These are phyloP conservation scores for Ustilago nuda DNA, from an alignment of 1,284 basidiomycete genomes.

Conservation along the genomic window DNA sequence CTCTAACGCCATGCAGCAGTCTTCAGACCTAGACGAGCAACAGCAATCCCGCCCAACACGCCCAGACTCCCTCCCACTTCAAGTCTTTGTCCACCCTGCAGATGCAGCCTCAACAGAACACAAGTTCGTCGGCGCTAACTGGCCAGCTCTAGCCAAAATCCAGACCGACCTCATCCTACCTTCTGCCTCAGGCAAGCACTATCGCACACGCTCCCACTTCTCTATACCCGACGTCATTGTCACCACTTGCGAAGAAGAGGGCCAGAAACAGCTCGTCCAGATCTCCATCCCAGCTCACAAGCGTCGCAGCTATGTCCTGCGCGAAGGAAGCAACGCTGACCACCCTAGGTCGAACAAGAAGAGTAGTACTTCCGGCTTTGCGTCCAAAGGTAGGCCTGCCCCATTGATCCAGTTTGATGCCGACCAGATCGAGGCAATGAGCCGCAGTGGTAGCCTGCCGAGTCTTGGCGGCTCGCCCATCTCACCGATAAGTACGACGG, in stretches of 20 bases:
- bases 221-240: constrained; percentile 62
- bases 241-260: constrained; percentile 58
- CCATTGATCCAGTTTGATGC: constrained; percentile 32
- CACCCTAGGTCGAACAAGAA: constrained; percentile 17
- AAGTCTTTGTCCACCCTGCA: constrained; percentile 8
- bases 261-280: constrained; percentile 49
- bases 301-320: constrained; percentile 40
- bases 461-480: constrained; percentile 14
- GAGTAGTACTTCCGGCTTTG: constrained; percentile 9
- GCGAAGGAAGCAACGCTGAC: constrained; percentile 1
- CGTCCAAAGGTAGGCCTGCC: constrained; percentile 15
- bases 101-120: neutral
- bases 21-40: neutral
- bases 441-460: constrained; percentile 13
- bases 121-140: neutral
- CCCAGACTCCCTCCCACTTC: constrained; percentile 22
- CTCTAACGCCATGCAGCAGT: neutral
- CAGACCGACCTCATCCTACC: constrained; percentile 10
- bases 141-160: constrained; percentile 7
- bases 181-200: constrained; percentile 19
- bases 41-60: constrained; percentile 9
- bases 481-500: neutral
- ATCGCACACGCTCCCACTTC: constrained; percentile 56
- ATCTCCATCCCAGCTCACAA: constrained; percentile 46
- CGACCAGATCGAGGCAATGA: constrained; percentile 25